Conservation (phyloP, 2,329 filamentous ascomycete genomes). For the Scytalidium sp. region DNA sequence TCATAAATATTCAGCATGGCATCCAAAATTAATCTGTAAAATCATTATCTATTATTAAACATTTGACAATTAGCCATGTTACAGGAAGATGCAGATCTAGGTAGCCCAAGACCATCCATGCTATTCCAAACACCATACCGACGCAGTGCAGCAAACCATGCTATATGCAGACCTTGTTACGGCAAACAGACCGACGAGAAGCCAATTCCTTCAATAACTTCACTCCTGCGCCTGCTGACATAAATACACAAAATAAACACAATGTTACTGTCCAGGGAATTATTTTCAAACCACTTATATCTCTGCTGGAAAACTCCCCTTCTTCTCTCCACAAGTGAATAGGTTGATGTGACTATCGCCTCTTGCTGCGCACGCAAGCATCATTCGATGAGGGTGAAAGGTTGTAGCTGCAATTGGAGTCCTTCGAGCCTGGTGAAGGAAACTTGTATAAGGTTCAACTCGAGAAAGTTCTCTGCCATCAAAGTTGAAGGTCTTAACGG, state of each 20-base stretch:
- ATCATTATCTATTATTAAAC: not conserved
- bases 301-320: constrained; percentile 6
- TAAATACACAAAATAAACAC: not conserved
- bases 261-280: not conserved
- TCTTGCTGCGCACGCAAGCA: constrained; percentile 81
- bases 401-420: constrained; percentile 84
- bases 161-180: not conserved
- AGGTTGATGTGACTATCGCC: constrained; percentile 91
- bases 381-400: constrained; percentile 92
- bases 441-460: constrained; percentile 87
- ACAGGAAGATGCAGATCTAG: not conserved
- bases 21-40: not conserved
- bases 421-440: constrained; percentile 76
- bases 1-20: not conserved
- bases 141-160: not conserved
- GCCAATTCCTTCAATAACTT: not conserved
- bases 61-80: not conserved
- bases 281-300: not conserved
- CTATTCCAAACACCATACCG: not conserved
- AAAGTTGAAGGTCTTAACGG: constrained; percentile 90
- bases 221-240: not conserved
- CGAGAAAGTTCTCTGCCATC: constrained; percentile 75
- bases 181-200: not conserved
- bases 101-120: not conserved
- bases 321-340: constrained; percentile 65